These are phyloP conservation scores for Paratinospora sagittata DNA, from an alignment of 164 flowering plant species.

Conservation along the genomic window DNA sequence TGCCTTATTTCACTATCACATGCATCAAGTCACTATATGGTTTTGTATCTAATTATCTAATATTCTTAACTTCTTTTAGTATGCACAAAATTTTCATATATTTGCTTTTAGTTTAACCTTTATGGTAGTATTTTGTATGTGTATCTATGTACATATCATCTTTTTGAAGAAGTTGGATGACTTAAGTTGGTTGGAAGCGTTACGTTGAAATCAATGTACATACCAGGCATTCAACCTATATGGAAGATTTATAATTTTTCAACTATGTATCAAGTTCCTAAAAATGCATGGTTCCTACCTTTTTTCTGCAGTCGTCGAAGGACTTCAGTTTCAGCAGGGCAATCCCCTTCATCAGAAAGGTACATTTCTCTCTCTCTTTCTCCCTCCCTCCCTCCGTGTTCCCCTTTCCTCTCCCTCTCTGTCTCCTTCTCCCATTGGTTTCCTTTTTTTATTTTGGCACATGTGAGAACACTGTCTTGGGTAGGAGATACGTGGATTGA, in stretches of 20 bases:
- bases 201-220: too few species aligned
- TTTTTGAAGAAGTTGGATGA: too few species aligned
- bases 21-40: too few species aligned
- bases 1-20: too few species aligned
- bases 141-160: too few species aligned
- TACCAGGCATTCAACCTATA: background rate
- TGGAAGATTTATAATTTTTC: constrained; percentile 13
- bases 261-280: background rate
- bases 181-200: too few species aligned
- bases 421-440: background rate
- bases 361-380: constrained; percentile 15
- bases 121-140: constrained; percentile 20
- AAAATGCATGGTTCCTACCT: constrained; percentile 3
- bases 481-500: too few species aligned
- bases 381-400: background rate
- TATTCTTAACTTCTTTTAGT: constrained; percentile 17
- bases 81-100: constrained; percentile 28
- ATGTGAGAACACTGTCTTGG: too few species aligned
- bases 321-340: constrained; percentile 38
- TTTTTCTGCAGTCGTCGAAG: constrained; percentile 34
- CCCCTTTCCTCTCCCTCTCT: too few species aligned
- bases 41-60: background rate
- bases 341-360: constrained; percentile 38
- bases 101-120: constrained; percentile 30
- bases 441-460: background rate